Evolutionary conservation across 495 filamentous ascomycete species (phyloP).

Genomic region (Tuber aestivum): DNA sequence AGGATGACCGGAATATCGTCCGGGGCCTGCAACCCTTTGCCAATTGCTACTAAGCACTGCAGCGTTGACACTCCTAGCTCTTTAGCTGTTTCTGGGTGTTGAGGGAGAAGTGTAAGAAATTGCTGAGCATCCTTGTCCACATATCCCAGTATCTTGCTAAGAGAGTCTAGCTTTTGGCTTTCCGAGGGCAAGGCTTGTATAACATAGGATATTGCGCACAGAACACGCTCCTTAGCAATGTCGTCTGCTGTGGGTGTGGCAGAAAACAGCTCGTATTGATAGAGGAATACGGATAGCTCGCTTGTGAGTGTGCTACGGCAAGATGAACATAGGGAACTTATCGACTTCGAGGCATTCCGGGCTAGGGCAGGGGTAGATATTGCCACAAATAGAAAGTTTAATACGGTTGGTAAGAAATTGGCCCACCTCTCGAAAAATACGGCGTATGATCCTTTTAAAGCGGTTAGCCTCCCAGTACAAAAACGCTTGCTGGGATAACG

Average conservation of each 20-base stretch:
- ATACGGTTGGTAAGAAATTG: constrained; percentile 62
- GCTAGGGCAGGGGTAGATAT: constrained; percentile 62
- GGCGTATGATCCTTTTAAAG: constrained; percentile 52
- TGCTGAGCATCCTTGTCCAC: constrained; percentile 57
- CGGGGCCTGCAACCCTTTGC: constrained; percentile 69
- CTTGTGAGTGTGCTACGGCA: constrained; percentile 65
- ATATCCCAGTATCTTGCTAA: constrained; percentile 60
- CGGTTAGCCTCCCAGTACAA: neutral
- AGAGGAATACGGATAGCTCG: constrained; percentile 70
- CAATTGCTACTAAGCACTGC: constrained; percentile 68
- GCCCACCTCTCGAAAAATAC: constrained; percentile 73
- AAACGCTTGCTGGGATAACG: constrained; percentile 24
- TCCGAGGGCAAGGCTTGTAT: constrained; percentile 69
- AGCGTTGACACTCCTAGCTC: constrained; percentile 60
- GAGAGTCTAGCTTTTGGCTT: constrained; percentile 54
- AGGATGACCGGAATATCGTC: constrained; percentile 65
- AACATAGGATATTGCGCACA: constrained; percentile 78
- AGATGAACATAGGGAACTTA: constrained; percentile 70
- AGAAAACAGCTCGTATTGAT: constrained; percentile 64
- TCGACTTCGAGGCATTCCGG: constrained; percentile 69
- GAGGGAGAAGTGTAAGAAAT: constrained; percentile 42
- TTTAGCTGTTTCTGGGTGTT: constrained; percentile 38
- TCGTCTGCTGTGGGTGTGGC: constrained; percentile 57
- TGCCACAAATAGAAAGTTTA: constrained; percentile 77
- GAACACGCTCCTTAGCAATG: constrained; percentile 68